Base-by-base conservation (phyloP, 192 early-diverging fungal species). In the Entophlyctis luteolus region DNA sequence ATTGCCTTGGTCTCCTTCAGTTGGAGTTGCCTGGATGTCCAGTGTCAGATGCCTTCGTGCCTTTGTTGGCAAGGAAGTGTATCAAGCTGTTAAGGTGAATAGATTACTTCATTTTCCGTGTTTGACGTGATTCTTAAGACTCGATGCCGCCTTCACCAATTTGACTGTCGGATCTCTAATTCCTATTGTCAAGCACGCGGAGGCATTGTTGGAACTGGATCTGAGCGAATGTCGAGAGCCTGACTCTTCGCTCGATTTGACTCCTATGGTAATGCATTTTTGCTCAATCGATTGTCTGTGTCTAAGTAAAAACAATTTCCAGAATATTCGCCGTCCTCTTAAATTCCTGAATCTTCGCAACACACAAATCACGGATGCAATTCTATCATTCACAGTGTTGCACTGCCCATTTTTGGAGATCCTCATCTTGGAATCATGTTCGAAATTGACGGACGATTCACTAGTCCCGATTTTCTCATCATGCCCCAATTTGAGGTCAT, bases 21-120 rank as follows among this genome's bases (percentile, higher is more conserved):
- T 56, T 84, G 28, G 82, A 80, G 46, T 67, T 84, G 18, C 73
- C 76, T 0, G 79, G 79, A n/a, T 84, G 82, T 68, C 82, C 79
- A 1, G 70, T 84, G 50, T 72, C 82, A 0, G 82, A 84, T 53
- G 72, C 75, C 3, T 84, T 81, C 49, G 62, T 84, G 35, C 73
- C 77, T 8, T 37, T 53, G 55, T 62, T 84, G 5, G 68, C 74
- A 16, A 70, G 74, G 45, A 81, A 69, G 47, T 81, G 79, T 56
- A 38, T 36, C 22, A 28, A 62, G 4, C 62, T 84, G 32, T 63
- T 79, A 47, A 35, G 75, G 63, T 66, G n/a, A n/a, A n/a, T n/a
- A 54, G 29, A 25, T 28, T 6, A 10, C 60, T 42, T 42, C n/a
- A n/a, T 42, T n/a, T 42, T 42, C 39, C 52, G 18, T 35, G 36